Percentiles rank a stretch among this genome's conserved stretches.
phyloP scores from a whole-genome alignment of 441 rosid species.

The Populus trichocarpa region DNA sequence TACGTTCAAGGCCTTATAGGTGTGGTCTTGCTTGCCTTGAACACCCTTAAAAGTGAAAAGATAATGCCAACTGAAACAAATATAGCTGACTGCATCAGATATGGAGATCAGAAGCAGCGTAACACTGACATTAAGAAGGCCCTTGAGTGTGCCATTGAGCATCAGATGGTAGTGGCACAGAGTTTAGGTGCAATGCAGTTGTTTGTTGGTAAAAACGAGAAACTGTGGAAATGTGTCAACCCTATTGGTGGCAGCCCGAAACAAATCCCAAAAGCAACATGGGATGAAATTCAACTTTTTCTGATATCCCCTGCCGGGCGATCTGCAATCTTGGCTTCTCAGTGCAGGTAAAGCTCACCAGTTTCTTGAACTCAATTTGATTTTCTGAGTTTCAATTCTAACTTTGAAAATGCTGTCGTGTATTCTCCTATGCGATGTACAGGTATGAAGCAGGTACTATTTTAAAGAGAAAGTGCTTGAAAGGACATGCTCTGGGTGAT shows the following conservation, averaged over 20 bases:
- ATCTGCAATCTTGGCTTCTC: slow-evolving; percentile 39
- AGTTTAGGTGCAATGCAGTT: slow-evolving; percentile 31
- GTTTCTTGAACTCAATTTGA: background rate
- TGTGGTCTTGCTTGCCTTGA: slow-evolving; percentile 37
- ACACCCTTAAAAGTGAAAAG: slow-evolving; percentile 39
- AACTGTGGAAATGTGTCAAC: slow-evolving; percentile 47
- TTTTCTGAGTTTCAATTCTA: background rate
- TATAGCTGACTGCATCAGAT: slow-evolving; percentile 39
- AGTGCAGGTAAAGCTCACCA: slow-evolving; percentile 36
- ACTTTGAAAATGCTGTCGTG: background rate
- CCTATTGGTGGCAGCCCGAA: slow-evolving; percentile 37
- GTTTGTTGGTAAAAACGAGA: slow-evolving; percentile 40
- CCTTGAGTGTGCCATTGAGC: slow-evolving; percentile 38
- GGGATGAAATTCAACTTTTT: slow-evolving; percentile 35
- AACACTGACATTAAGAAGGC: slow-evolving; percentile 35
- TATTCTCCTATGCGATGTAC: background rate
- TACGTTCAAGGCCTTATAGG: slow-evolving; percentile 37
- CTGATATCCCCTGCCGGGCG: slow-evolving; percentile 34
- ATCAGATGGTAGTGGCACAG: slow-evolving; percentile 41
- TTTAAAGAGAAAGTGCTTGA: slow-evolving; percentile 37
- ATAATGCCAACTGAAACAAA: slow-evolving; percentile 44
- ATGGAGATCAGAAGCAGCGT: slow-evolving; percentile 36
- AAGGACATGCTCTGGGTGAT: slow-evolving; percentile 39
- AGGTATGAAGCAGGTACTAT: slow-evolving; percentile 47
- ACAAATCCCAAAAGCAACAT: slow-evolving; percentile 27